A percentile compares a stretch with the other conserved stretches of the same genome.
Evolutionary conservation across 108 stramenopile species (phyloP).

Genomic region (Fistulifera pelliculosa): DNA sequence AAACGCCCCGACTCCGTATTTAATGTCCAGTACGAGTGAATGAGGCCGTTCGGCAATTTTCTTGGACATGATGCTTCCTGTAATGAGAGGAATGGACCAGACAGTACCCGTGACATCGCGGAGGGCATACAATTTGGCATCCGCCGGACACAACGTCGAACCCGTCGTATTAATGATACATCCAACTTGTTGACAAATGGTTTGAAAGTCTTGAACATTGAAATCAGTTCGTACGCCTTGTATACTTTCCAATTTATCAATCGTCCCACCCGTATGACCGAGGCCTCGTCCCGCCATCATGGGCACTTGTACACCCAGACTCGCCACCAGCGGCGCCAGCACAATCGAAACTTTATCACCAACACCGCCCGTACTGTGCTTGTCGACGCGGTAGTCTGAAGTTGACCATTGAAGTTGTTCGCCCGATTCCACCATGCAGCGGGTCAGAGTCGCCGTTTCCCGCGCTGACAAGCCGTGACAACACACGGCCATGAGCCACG

Average conservation of each 20-base stretch:
- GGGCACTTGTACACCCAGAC: conserved; percentile 49
- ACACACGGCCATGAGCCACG: conserved; percentile 85
- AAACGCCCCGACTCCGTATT: conserved; percentile 69
- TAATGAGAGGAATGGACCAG: conserved; percentile 55
- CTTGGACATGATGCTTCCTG: conserved; percentile 71
- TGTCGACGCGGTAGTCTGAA: conserved; percentile 43
- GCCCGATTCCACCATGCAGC: conserved; percentile 63
- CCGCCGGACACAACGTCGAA: conserved; percentile 53
- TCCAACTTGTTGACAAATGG: conserved; percentile 36
- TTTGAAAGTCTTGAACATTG: conserved; percentile 36
- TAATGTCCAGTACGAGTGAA: conserved; percentile 71
- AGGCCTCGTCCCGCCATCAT: conserved; percentile 83
- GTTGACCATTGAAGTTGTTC: conserved; percentile 42
- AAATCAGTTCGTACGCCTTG: conserved; percentile 49
- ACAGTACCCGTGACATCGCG: conserved; percentile 80
- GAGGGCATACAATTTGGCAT: conserved; percentile 73
- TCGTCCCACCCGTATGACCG: conserved; percentile 82
- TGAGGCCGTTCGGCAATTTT: conserved; percentile 79
- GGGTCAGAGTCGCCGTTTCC: conserved; percentile 66
- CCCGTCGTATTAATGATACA: conserved; percentile 54
- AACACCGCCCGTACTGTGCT: conserved; percentile 78
- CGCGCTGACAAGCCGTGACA: conserved; percentile 42
- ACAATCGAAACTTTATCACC: conserved; percentile 76
- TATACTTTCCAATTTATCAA: conserved; percentile 80
- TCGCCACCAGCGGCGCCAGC: conserved; percentile 68